Evolutionary conservation across 2,329 filamentous ascomycete genomes (phyloP).

Genomic region (Venturia oleaginea): DNA sequence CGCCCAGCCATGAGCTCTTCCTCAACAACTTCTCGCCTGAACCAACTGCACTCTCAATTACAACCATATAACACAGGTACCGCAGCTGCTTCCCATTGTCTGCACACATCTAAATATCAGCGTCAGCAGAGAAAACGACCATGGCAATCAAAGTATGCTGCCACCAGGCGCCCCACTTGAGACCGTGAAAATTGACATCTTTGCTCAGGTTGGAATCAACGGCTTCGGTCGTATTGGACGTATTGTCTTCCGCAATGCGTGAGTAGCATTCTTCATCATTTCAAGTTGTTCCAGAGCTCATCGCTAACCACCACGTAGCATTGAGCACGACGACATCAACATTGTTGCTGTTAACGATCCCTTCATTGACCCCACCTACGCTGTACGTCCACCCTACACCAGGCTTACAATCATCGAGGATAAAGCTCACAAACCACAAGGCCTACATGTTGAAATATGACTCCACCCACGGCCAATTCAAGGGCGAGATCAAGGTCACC

Average conservation of each 20-base stretch:
- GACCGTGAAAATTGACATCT: background rate
- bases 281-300: slow-evolving; percentile 12
- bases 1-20: background rate
- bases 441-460: slow-evolving; percentile 99
- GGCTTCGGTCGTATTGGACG: slow-evolving; percentile 99
- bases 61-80: background rate
- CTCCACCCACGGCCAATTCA: slow-evolving; percentile 93
- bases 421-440: slow-evolving; percentile 40
- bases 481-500: slow-evolving; percentile 72
- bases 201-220: slow-evolving; percentile 85
- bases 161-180: background rate
- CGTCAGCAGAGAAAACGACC: background rate
- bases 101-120: background rate
- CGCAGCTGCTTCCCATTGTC: background rate
- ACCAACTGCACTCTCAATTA: background rate
- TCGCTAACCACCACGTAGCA: slow-evolving; percentile 33
- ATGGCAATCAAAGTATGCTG: slow-evolving; percentile 10
- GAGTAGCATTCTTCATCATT: slow-evolving; percentile 30
- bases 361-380: slow-evolving; percentile 97
- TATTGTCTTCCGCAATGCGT: slow-evolving; percentile 98
- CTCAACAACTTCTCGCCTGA: slow-evolving; percentile 5
- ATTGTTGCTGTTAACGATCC: slow-evolving; percentile 98
- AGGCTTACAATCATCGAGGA: background rate
- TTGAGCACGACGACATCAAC: slow-evolving; percentile 82
- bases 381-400: slow-evolving; percentile 59